Evolutionary conservation across 2,329 filamentous ascomycete genomes (phyloP).

Genomic region (Bipolaris gigantea): DNA sequence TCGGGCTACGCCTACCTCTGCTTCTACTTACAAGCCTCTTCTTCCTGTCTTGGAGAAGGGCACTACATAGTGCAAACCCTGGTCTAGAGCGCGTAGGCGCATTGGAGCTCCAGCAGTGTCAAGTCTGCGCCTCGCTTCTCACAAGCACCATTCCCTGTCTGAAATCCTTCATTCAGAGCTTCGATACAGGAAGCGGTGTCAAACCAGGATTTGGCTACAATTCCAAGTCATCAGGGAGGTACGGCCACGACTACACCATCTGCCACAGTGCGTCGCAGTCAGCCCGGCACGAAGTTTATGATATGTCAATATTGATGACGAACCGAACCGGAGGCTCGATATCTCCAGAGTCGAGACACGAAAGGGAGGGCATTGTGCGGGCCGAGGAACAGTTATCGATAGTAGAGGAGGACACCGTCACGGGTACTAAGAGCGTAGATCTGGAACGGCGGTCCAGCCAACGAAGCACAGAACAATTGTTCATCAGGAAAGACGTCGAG

Average conservation of each 20-base stretch:
- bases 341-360: background rate
- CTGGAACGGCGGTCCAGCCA: slow-evolving; percentile 17
- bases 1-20: slow-evolving; percentile 28
- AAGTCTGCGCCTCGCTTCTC: background rate
- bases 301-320: background rate
- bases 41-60: background rate
- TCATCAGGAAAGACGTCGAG: slow-evolving; percentile 27
- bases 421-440: background rate
- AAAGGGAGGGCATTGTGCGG: background rate
- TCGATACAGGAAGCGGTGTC: background rate
- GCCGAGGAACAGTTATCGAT: background rate
- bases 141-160: background rate
- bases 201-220: background rate
- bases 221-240: background rate
- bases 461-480: slow-evolving; percentile 28
- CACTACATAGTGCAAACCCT: background rate
- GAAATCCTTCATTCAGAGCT: background rate
- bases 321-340: background rate
- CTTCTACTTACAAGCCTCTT: slow-evolving; percentile 7
- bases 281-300: background rate
- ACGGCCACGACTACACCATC: background rate
- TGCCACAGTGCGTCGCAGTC: background rate
- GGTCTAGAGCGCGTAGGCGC: background rate
- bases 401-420: slow-evolving; percentile 3
- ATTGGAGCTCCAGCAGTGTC: background rate